Percentiles rank a stretch among this genome's conserved stretches.
These are phyloP conservation scores for Plasmodium adleri DNA, from an alignment of 169 alveolate genomes.

Conservation along the genomic window DNA sequence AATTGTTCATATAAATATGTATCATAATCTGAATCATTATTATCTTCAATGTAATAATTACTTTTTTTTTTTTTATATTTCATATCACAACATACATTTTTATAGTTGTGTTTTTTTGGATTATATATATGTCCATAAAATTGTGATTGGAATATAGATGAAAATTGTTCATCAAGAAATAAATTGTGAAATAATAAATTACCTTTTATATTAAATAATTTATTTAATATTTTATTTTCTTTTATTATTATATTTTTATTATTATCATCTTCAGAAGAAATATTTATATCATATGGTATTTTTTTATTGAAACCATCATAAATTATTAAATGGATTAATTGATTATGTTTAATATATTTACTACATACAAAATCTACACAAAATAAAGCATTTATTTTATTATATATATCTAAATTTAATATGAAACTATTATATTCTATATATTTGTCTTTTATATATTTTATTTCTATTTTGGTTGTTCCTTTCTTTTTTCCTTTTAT, in stretches of 20 bases:
- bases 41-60: too few species aligned
- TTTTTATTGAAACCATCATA: constrained; percentile 35
- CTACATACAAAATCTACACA: constrained; percentile 74
- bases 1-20: too few species aligned
- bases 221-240: constrained; percentile 16
- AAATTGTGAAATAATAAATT: constrained; percentile 10
- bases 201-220: background rate
- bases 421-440: background rate
- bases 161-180: constrained; percentile 15
- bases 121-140: background rate
- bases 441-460: constrained; percentile 10
- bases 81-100: constrained; percentile 6
- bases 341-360: constrained; percentile 36
- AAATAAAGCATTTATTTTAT: constrained; percentile 33
- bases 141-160: background rate
- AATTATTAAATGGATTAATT: constrained; percentile 14
- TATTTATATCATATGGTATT: constrained; percentile 9
- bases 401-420: background rate
- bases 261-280: constrained; percentile 8
- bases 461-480: background rate
- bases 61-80: too few species aligned
- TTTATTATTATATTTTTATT: constrained; percentile 4
- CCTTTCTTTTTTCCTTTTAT: constrained; percentile 27
- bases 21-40: too few species aligned
- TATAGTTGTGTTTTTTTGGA: background rate